Conservation (phyloP, 2,329 filamentous ascomycete genomes). For the Penicillium rolfsii region DNA sequence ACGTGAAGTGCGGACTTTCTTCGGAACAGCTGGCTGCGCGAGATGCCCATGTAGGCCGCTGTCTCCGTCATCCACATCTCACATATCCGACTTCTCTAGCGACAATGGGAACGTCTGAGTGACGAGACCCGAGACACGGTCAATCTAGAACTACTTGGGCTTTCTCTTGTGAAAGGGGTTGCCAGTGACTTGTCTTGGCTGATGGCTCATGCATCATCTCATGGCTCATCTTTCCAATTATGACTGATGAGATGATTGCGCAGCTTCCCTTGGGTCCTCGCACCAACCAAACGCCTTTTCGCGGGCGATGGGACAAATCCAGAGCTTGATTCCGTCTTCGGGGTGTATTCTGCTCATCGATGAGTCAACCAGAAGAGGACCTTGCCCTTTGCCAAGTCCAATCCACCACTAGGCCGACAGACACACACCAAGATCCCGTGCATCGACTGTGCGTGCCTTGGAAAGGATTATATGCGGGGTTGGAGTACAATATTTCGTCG, state of each 20-base stretch:
- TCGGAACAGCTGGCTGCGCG: neutral
- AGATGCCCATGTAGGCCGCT: neutral
- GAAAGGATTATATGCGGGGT: constrained; percentile 1
- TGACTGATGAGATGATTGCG: neutral
- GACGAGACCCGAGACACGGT: neutral
- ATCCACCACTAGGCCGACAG: neutral
- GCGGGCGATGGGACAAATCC: neutral
- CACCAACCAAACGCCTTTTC: neutral
- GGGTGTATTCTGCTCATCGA: neutral
- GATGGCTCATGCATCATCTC: neutral
- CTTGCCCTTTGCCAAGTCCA: neutral
- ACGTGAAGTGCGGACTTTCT: neutral
- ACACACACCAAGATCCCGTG: neutral
- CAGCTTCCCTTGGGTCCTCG: no score
- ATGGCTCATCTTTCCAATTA: neutral
- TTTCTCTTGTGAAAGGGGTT: neutral
- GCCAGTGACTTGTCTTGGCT: no score
- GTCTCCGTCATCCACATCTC: neutral
- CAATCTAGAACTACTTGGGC: neutral
- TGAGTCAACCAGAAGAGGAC: neutral
- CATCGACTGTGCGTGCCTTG: neutral
- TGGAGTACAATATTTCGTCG: neutral
- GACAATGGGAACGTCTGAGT: neutral
- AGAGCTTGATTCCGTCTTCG: neutral
- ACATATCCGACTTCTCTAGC: neutral